Conservation (phyloP, 2,329 filamentous ascomycete genomes). For the Monilinia polystroma region DNA sequence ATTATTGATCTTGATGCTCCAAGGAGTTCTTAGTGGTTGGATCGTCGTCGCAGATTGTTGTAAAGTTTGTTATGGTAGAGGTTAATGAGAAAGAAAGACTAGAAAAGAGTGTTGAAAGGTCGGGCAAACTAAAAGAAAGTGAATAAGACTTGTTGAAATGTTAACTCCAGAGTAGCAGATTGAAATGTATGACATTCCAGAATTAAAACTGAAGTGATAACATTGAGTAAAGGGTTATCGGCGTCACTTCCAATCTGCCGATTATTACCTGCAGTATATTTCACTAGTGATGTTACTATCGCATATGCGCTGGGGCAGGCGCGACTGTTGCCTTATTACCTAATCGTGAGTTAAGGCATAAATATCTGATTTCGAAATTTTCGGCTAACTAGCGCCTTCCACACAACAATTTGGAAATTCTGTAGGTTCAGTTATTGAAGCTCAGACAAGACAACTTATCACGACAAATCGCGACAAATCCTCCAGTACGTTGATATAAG, state of each 20-base stretch:
- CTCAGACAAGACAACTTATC: slow-evolving; percentile 30
- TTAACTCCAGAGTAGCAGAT: slow-evolving; percentile 1
- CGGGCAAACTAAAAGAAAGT: slow-evolving; percentile 13
- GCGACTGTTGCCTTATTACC: neutral
- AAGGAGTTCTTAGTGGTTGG: slow-evolving; percentile 12
- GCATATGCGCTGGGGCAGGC: neutral
- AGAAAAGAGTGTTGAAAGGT: slow-evolving; percentile 14
- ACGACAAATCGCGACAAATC: slow-evolving; percentile 34
- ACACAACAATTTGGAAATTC: slow-evolving; percentile 30
- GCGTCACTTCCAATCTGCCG: slow-evolving; percentile 10
- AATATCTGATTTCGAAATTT: slow-evolving; percentile 13
- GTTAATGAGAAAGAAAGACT: slow-evolving; percentile 3
- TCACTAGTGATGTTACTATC: slow-evolving; percentile 11
- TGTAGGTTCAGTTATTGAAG: slow-evolving; percentile 7
- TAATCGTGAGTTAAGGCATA: slow-evolving; percentile 3
- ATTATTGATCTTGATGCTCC: slow-evolving; percentile 7
- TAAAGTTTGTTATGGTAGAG: slow-evolving; percentile 1
- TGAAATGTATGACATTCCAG: neutral
- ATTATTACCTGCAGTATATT: slow-evolving; percentile 3
- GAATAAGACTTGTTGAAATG: neutral
- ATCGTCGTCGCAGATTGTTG: slow-evolving; percentile 12
- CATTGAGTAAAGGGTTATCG: slow-evolving; percentile 8
- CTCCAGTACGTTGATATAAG: slow-evolving; percentile 31
- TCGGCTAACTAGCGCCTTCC: slow-evolving; percentile 23
- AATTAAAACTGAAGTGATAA: slow-evolving; percentile 1